These are phyloP conservation scores for Juglanconis oblonga DNA, from an alignment of 2,329 filamentous ascomycete genomes.

Conservation along the genomic window DNA sequence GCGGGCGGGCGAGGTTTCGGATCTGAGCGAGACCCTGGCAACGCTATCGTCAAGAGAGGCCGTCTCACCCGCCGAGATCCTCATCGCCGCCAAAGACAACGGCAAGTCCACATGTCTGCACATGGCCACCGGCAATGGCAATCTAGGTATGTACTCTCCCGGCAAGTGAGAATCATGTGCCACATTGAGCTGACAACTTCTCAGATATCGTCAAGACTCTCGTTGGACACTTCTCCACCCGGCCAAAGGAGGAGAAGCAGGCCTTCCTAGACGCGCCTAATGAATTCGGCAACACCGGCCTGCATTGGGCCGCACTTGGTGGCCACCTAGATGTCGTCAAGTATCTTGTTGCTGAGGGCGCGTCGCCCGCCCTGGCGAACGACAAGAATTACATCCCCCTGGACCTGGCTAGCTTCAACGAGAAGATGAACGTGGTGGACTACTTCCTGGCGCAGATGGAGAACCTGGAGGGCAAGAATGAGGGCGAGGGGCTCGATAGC, in stretches of 20 bases:
- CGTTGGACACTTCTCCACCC: slow-evolving; percentile 39
- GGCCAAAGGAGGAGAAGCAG: slow-evolving; percentile 40
- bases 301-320: slow-evolving; percentile 93
- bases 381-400: slow-evolving; percentile 78
- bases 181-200: too few species aligned
- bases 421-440: slow-evolving; percentile 63
- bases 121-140: slow-evolving; percentile 90
- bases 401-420: slow-evolving; percentile 69
- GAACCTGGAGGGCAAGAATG: slow-evolving; percentile 46
- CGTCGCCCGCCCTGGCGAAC: slow-evolving; percentile 76
- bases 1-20: slow-evolving; percentile 70
- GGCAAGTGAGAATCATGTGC: too few species aligned
- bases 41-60: slow-evolving; percentile 61
- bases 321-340: slow-evolving; percentile 81
- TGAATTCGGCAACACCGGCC: slow-evolving; percentile 78
- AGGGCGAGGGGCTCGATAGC: slow-evolving; percentile 39
- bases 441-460: slow-evolving; percentile 53
- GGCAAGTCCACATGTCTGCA: slow-evolving; percentile 81
- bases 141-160: slow-evolving; percentile 58
- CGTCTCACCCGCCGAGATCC: slow-evolving; percentile 58
- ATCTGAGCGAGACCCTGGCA: slow-evolving; percentile 59
- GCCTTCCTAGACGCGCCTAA: slow-evolving; percentile 69
- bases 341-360: slow-evolving; percentile 70
- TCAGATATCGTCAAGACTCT: slow-evolving; percentile 45
- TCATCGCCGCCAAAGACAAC: slow-evolving; percentile 69